Evolutionary conservation across 192 early-diverging fungal species (phyloP), one percentile per base, ranked within the genome.

Genomic region (Coemansia reversa): DNA sequence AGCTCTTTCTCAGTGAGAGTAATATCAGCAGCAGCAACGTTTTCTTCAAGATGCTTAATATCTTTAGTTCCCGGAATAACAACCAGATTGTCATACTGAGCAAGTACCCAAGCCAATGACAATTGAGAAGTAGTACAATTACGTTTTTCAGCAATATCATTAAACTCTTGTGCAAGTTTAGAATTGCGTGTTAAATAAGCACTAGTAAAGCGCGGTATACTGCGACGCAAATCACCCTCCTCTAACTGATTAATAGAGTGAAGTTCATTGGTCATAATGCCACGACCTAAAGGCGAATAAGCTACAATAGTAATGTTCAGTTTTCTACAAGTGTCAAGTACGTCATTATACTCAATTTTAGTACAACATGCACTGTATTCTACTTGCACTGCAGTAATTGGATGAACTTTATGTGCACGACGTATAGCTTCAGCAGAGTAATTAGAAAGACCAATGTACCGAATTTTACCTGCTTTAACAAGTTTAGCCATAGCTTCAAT

Each of bases 231-330:
- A 60, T 91, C 90, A 30, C 58, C 67, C 20, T 62, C 65, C 7
- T 65, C 74, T 14, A 91, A 72, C 29, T 89, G 86, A 7, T 86
- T 83, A 35, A 67, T 55, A 16, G 65, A 74, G 56, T 74, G 76
- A 63, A 87, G 84, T 12, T 78, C 71, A 16, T 90, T 88, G 1
- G 86, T 86, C 54, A 92, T 62, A 39, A 90, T 85, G 5, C 92
- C 92, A 50, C 86, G 82, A 2, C 88, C 90, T 4, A 92, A 63
- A 3, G 89, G 90, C 7, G 89, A 87, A 56, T 91, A 88, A 1
- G 93, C 88, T 20, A 94, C 75, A 9, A 90, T 65, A 16, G 83
- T 88, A 47, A 93, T 78, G 33, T 89, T 88, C 3, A 92, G 81
- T 63, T 91, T 88, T 53, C 88, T 84, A 67, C 90, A 92, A 16